A percentile compares a stretch with the other conserved stretches of the same genome.
Conservation (phyloP, 192 early-diverging fungal species). For the Rhizophagus clarus region DNA sequence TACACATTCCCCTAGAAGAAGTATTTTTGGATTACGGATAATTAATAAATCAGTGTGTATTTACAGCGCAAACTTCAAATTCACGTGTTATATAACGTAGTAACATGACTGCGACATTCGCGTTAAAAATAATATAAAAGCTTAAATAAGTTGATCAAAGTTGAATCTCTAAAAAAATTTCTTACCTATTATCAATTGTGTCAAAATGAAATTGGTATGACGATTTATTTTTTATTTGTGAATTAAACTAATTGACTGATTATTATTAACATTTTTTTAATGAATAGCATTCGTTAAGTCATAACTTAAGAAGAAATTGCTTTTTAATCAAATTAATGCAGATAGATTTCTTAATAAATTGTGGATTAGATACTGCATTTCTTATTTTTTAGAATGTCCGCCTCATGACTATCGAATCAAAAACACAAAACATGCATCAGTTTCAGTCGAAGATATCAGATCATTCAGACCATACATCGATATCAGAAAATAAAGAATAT, state of each 20-base stretch:
- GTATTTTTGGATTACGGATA: too few relatives aligned
- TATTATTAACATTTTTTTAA: background rate
- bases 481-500: background rate
- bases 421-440: background rate
- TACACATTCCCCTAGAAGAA: too few relatives aligned
- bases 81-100: too few relatives aligned
- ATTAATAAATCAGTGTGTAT: too few relatives aligned
- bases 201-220: too few relatives aligned
- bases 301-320: background rate
- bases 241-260: background rate
- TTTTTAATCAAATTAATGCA: constrained; percentile 38
- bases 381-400: constrained; percentile 16
- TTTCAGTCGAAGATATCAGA: constrained; percentile 12
- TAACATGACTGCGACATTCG: too few relatives aligned
- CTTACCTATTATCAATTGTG: too few relatives aligned
- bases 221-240: background rate
- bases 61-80: too few relatives aligned
- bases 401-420: background rate
- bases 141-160: too few relatives aligned
- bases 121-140: too few relatives aligned
- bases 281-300: constrained; percentile 13
- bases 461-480: too few relatives aligned
- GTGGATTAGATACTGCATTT: constrained; percentile 39
- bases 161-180: too few relatives aligned
- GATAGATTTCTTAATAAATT: constrained; percentile 47